A percentile compares a stretch with the other conserved stretches of the same genome.
Evolutionary conservation across 345 rosid species (phyloP).

Genomic region (Eucalyptus erythrocorys): DNA sequence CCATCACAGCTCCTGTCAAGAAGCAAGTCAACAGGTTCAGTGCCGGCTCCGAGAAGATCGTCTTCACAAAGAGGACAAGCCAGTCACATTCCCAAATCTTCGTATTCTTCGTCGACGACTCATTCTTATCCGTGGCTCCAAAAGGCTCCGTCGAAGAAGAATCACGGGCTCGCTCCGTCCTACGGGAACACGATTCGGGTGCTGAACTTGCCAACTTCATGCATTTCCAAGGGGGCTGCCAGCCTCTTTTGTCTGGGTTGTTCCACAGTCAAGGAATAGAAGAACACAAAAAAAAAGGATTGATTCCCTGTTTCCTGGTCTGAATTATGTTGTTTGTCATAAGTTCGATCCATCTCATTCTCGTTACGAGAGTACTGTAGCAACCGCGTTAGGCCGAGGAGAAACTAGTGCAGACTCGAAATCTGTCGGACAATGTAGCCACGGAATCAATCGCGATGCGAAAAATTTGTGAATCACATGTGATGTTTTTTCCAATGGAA

Average conservation of each 20-base stretch:
- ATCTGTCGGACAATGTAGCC: neutral
- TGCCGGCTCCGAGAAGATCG: conserved; percentile 10
- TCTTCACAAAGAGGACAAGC: neutral
- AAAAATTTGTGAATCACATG: neutral
- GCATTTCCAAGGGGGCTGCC: conserved; percentile 32
- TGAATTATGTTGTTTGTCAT: neutral
- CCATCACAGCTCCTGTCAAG: conserved; percentile 52
- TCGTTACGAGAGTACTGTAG: neutral
- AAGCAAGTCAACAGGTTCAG: conserved; percentile 68
- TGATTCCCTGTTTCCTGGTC: neutral
- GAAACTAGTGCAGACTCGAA: neutral
- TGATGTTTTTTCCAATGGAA: neutral
- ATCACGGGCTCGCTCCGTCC: conserved; percentile 8
- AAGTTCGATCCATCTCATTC: neutral
- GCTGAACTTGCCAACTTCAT: conserved; percentile 51
- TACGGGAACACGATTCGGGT: conserved; percentile 34
- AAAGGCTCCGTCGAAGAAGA: conserved; percentile 36
- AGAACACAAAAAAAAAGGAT: conserved; percentile 20
- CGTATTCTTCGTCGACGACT: conserved; percentile 1
- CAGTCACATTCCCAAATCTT: neutral
- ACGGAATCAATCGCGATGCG: neutral
- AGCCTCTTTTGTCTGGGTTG: conserved; percentile 51
- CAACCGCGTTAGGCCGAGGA: neutral
- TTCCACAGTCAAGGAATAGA: conserved; percentile 47
- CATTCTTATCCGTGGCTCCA: conserved; percentile 25